A percentile compares a stretch with the other conserved stretches of the same genome.
Conservation (phyloP, 495 filamentous ascomycete genomes). For the Talaromyces stipitatus region DNA sequence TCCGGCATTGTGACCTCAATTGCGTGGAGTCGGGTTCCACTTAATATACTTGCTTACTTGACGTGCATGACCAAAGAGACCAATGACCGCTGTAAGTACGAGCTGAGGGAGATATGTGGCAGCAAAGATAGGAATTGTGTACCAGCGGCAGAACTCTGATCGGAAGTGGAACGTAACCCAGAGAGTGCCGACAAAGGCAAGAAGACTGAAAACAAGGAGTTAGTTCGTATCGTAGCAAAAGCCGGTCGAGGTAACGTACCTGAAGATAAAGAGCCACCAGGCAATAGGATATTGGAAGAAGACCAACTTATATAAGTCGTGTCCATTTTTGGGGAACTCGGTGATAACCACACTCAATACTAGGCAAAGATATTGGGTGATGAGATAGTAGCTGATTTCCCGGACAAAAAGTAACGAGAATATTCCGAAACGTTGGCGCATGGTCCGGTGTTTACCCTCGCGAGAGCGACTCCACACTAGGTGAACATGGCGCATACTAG, state of each 20-base stretch:
- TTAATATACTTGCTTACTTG: constrained; percentile 23
- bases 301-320: constrained; percentile 15
- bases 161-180: constrained; percentile 21
- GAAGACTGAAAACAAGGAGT: constrained; percentile 6
- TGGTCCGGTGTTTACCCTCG: constrained; percentile 10
- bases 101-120: constrained; percentile 21
- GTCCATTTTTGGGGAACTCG: constrained; percentile 17
- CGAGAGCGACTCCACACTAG: constrained; percentile 18
- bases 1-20: constrained; percentile 7
- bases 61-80: constrained; percentile 26
- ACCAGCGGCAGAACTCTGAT: constrained; percentile 19
- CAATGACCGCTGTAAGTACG: constrained; percentile 20
- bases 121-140: constrained; percentile 19
- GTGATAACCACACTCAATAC: constrained; percentile 21
- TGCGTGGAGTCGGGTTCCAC: constrained; percentile 26
- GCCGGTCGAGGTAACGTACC: constrained; percentile 12
- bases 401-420: constrained; percentile 24
- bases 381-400: constrained; percentile 25
- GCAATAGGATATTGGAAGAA: constrained; percentile 28
- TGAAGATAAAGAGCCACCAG: constrained; percentile 30
- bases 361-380: constrained; percentile 24
- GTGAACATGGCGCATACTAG: constrained; percentile 17
- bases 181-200: constrained; percentile 20
- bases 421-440: constrained; percentile 20
- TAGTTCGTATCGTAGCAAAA: not conserved